Evolutionary conservation across 1,284 basidiomycete species (phyloP).

Genomic region (Blastosporella zonata): DNA sequence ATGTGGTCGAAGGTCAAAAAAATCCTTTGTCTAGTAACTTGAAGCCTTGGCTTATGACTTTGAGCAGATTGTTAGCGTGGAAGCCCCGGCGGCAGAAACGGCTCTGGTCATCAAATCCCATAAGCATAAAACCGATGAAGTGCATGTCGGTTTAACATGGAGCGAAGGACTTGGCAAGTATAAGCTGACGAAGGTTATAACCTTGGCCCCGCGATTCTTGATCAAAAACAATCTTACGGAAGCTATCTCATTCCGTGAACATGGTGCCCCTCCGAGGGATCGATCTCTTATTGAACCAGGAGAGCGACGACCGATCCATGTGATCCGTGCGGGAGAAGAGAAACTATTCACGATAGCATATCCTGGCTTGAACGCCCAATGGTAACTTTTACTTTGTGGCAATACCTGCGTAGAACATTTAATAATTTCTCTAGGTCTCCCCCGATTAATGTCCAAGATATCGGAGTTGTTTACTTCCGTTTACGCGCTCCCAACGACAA

Average conservation of each 20-base stretch:
- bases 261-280: constrained; percentile 70
- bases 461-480: constrained; percentile 84
- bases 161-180: constrained; percentile 94
- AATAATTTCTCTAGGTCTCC: constrained; percentile 64
- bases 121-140: constrained; percentile 70
- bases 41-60: constrained; percentile 4
- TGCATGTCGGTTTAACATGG: constrained; percentile 90
- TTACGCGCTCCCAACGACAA: constrained; percentile 43
- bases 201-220: constrained; percentile 88
- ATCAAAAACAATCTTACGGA: constrained; percentile 80
- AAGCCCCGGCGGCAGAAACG: constrained; percentile 89
- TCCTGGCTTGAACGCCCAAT: constrained; percentile 81
- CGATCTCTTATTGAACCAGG: constrained; percentile 67
- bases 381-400: constrained; percentile 45
- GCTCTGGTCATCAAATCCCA: constrained; percentile 76
- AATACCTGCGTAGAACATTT: neutral
- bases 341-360: constrained; percentile 83
- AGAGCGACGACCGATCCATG: constrained; percentile 70
- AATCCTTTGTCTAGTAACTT: neutral
- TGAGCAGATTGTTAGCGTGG: constrained; percentile 62
- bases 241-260: constrained; percentile 81
- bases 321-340: constrained; percentile 64
- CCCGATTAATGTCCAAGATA: constrained; percentile 90
- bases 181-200: constrained; percentile 94
- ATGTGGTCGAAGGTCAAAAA: constrained; percentile 80